phyloP scores from a whole-genome alignment of 306 rosid species.

The Vigna hirtella region DNA sequence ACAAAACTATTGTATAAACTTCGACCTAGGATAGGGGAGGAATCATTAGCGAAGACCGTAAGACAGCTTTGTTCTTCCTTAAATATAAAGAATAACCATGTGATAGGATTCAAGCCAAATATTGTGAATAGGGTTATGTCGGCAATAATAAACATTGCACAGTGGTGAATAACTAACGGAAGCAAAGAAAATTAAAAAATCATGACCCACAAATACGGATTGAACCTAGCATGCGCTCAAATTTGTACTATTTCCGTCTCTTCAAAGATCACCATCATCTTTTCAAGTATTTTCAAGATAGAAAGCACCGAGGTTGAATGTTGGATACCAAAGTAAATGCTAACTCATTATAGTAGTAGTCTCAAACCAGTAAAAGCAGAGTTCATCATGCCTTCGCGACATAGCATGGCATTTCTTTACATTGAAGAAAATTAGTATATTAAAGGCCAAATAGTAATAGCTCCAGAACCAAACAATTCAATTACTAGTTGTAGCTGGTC shows the following conservation, averaged over 20 bases:
- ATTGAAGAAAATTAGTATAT: constrained; percentile 32
- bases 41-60: constrained; percentile 37
- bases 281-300: constrained; percentile 20
- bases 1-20: constrained; percentile 40
- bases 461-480: constrained; percentile 36
- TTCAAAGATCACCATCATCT: constrained; percentile 14
- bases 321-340: constrained; percentile 42
- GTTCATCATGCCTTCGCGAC: constrained; percentile 28
- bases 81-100: constrained; percentile 42
- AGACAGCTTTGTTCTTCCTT: constrained; percentile 38
- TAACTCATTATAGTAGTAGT: constrained; percentile 35
- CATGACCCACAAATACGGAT: constrained; percentile 36
- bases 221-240: constrained; percentile 11
- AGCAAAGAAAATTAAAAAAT: neutral
- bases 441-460: constrained; percentile 36
- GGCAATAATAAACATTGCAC: constrained; percentile 35
- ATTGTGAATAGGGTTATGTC: constrained; percentile 41
- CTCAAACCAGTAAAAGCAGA: constrained; percentile 34
- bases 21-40: constrained; percentile 29
- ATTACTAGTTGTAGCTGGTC: constrained; percentile 24
- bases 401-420: constrained; percentile 43
- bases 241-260: constrained; percentile 6
- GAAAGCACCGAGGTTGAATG: constrained; percentile 15
- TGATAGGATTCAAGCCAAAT: constrained; percentile 39
- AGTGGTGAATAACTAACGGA: constrained; percentile 25